Evolutionary conservation across 2,329 filamentous ascomycete genomes (phyloP), one percentile per base, ranked within the genome.

Genomic region (Apiospora sp.): DNA sequence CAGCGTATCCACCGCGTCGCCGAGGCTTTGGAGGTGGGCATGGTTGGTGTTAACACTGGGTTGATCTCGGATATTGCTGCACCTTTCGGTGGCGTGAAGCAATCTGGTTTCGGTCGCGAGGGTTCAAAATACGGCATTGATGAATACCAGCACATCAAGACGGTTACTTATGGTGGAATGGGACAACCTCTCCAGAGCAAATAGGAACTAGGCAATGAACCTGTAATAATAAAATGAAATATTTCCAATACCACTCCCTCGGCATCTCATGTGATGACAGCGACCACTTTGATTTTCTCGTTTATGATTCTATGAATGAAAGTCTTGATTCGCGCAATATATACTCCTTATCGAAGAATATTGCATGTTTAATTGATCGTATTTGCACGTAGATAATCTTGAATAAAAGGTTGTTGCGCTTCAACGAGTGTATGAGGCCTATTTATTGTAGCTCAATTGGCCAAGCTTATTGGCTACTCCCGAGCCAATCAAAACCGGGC

Each of bases 41-140:
- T 97, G 94, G 90, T 97, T 0, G 94, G 94, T 71, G 90, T 95
- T 73, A 96, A 96, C 83, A 95, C 93, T 0, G 93, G 93, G 1
- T 74, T 92, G 69, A 88, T 91, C 75, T 90, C 88, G 2, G 89
- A 91, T 73, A 83, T 86, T 14, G 88, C 88, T 0, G 81, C 87
- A 71, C 89, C 89, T 0, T 96, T 96, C 79, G 94, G 94, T 22
- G 94, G 94, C 76, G 91, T 96, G 67, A 96, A 96, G 84, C 87
- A 95, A 84, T 94, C 91, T 77, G 94, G 94, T 0, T 95, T 95
- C 77, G 94, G 94, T 2, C 86, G 93, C 64, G 94, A 96, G 82
- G 94, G 94, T 12, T 92, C 92, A 75, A 89, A 91, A 81, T 93
- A 95, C 73, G 93, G 93, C 22, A 91, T 95, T 74, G 89, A 91